Base-by-base conservation (phyloP, 192 early-diverging fungal species). In the Rhizophagus sp. region DNA sequence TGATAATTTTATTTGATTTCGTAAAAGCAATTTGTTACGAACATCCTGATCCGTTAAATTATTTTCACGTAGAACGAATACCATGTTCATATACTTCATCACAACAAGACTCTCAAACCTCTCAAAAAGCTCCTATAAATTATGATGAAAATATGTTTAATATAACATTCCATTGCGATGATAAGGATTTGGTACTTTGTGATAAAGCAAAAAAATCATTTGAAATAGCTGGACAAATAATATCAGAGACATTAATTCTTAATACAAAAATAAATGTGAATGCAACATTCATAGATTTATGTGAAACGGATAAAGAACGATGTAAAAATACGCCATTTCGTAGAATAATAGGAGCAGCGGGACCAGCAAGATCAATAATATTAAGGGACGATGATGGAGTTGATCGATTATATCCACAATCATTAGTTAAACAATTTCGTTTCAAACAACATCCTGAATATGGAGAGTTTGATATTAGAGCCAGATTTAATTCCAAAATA, bases 331-430 rank as follows among this genome's bases (percentile, higher is more conserved):
- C 17, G 4, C 0, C 17, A 22, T 17, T 22, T 17, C 15, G 3
- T 22, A 22, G 52, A 57, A 17, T 22, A 22, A 22, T 72, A 57
- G 84, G 85, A 12, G 78, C 76, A 30, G 81, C 83, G 0, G 83
- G 73, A 69, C 85, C 84, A 2, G 61, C 84, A 15, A 73, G 82
- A 39, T 82, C 80, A 12, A 80, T 83, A 50, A 24, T 78, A 12
- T 79, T 85, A 78, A 69, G 34, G 1, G 85, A 87, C 49, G 62
- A 62, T 10, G 85, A 87, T 62, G 81, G 81, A 27, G 63, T 83
- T 50, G 75, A 63, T 19, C 34, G 85, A 27, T 83, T 85, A 76
- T 87, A 83, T 33, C 85, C 85, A n/a, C 85, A 87, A 64, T 79
- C 83, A 4, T 50, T 83, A 22, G 34, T 87, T 17, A 87, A 87